Percentiles rank a stretch among this genome's conserved stretches.
These are phyloP conservation scores for Venturia asperata DNA, from an alignment of 2,329 filamentous ascomycete genomes.

Conservation along the genomic window DNA sequence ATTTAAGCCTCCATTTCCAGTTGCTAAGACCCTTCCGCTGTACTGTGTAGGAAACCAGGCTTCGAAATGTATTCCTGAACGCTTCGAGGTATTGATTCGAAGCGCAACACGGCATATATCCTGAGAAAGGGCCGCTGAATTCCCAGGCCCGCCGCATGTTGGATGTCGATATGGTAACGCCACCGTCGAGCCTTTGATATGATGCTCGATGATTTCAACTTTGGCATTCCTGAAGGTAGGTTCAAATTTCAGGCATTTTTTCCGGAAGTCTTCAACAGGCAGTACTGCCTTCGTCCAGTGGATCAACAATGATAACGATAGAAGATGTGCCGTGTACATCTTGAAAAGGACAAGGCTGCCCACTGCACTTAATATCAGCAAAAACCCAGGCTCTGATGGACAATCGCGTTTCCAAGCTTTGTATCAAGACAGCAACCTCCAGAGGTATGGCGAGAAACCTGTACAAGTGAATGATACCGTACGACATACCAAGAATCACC, in stretches of 20 bases:
- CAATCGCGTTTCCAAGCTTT: neutral
- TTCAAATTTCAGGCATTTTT: constrained; percentile 12
- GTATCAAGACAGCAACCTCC: too few relatives aligned
- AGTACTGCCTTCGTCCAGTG: neutral
- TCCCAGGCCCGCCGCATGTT: constrained; percentile 17
- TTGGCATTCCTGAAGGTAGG: neutral
- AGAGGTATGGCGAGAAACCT: neutral
- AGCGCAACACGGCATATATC: constrained; percentile 36
- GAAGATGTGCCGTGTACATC: neutral
- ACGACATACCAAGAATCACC: neutral
- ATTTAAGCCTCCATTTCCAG: constrained; percentile 37
- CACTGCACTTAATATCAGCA: neutral
- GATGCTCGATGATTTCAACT: constrained; percentile 15
- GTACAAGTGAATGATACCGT: neutral
- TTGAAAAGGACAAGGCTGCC: neutral
- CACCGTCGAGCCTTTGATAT: neutral
- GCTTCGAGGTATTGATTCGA: constrained; percentile 34
- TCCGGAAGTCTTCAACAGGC: neutral
- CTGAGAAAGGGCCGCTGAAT: constrained; percentile 1
- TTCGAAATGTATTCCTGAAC: constrained; percentile 39
- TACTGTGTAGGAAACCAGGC: constrained; percentile 39
- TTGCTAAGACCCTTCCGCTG: constrained; percentile 36
- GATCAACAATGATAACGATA: neutral
- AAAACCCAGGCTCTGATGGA: too few relatives aligned
- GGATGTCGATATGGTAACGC: constrained; percentile 12